These are phyloP conservation scores for Epicoccum sorghinum DNA, from an alignment of 2,329 filamentous ascomycete species.

Conservation along the genomic window DNA sequence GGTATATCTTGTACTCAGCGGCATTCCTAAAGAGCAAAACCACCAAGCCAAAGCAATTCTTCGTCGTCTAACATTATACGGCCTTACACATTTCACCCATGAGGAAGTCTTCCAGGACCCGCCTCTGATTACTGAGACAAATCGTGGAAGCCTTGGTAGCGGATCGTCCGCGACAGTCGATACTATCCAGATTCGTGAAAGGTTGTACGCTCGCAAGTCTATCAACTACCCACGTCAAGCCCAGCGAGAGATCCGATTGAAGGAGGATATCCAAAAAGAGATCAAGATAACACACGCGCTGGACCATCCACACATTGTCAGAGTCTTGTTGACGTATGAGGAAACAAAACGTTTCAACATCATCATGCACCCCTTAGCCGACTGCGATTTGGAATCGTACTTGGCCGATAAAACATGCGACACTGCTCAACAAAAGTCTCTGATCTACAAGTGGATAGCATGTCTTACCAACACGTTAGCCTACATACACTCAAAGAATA, in stretches of 20 bases:
- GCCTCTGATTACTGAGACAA: neutral
- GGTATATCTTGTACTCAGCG: neutral
- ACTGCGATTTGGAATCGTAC: neutral
- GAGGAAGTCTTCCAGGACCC: neutral
- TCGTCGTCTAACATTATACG: neutral
- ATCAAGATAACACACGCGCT: neutral
- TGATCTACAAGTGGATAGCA: conserved; percentile 7
- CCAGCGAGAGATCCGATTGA: neutral
- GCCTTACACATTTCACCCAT: neutral
- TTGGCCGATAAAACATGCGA: neutral
- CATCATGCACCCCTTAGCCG: conserved; percentile 1
- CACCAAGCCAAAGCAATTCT: neutral
- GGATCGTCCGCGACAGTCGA: neutral
- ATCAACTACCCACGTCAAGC: neutral
- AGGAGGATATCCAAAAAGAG: neutral
- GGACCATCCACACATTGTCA: neutral
- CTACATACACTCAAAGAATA: conserved; percentile 19
- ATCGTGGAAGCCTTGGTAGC: neutral
- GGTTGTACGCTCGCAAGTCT: neutral
- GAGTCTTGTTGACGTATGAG: neutral
- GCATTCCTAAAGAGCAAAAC: neutral
- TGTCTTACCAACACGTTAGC: conserved; percentile 18
- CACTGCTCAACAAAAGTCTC: neutral
- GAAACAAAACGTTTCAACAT: neutral
- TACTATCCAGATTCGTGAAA: neutral